Evolutionary conservation across 768 basidiomycete genomes (phyloP).

Genomic region (Rhodotorula babjevae): DNA sequence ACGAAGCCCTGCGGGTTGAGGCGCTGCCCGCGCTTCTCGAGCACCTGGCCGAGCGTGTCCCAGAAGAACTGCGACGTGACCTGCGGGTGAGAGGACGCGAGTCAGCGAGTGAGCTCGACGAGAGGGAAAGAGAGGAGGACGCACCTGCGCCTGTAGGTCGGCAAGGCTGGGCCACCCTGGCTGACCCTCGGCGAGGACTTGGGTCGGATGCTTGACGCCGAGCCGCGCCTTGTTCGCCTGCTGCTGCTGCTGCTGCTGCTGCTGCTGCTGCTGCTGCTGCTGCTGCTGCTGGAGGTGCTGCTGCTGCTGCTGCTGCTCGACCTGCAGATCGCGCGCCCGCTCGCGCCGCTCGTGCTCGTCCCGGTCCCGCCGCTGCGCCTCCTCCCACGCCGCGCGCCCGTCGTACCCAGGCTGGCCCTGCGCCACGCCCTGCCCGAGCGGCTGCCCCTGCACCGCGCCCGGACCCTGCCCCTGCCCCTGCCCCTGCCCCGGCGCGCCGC

Average conservation of each 20-base stretch:
- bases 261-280: not conserved
- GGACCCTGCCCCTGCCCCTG: too few relatives aligned
- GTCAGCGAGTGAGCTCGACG: not conserved
- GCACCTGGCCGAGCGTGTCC: not conserved
- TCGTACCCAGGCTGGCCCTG: not conserved
- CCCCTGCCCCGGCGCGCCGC: too few relatives aligned
- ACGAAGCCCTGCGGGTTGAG: conserved; percentile 1
- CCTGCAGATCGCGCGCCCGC: not conserved
- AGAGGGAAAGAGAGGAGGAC: not conserved
- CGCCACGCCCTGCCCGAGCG: too few relatives aligned
- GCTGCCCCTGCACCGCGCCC: too few relatives aligned
- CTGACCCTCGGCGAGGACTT: not conserved
- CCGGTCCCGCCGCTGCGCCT: conserved; percentile 2
- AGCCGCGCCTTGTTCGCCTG: not conserved
- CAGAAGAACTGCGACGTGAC: conserved; percentile 11
- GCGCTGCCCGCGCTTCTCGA: conserved; percentile 4
- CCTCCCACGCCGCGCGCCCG: conserved; percentile 7
- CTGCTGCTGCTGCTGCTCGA: not conserved
- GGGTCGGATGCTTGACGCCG: not conserved
- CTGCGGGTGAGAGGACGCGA: not conserved
- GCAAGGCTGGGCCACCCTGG: not conserved
- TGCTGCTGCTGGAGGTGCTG: not conserved
- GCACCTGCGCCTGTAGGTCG: conserved; percentile 2
- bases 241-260: not conserved
- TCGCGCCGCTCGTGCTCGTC: not conserved